Conservation (phyloP, 768 basidiomycete species). For the Mycena filopes region DNA sequence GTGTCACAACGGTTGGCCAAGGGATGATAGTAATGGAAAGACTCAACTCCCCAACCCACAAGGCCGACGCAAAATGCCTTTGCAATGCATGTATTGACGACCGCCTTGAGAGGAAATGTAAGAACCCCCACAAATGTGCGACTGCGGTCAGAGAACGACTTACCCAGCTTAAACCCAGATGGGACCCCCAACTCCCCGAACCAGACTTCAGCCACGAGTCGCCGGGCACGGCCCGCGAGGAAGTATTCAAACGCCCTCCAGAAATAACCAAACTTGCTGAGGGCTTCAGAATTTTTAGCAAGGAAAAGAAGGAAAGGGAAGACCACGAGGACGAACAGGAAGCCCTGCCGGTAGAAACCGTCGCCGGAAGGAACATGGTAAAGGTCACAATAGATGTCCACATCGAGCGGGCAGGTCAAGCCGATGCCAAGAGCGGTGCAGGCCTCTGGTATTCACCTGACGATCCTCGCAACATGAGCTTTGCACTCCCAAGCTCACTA, state of each 20-base stretch:
- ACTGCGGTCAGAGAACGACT: neutral
- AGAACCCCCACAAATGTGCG: constrained; percentile 14
- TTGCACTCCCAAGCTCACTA: neutral
- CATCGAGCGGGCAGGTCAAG: neutral
- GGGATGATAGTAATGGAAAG: neutral
- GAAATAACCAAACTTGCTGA: neutral
- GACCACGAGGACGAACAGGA: neutral
- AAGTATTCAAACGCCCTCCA: neutral
- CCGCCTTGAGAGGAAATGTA: neutral
- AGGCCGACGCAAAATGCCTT: neutral
- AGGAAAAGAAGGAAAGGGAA: neutral
- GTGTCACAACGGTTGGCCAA: neutral
- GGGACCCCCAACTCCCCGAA: neutral
- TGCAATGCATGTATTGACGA: neutral
- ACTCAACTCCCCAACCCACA: neutral
- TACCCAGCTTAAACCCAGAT: constrained; percentile 3
- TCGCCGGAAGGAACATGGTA: neutral
- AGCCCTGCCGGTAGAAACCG: neutral
- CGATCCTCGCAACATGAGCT: neutral
- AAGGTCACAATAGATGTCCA: neutral
- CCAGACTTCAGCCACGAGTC: neutral
- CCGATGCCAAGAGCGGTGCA: neutral
- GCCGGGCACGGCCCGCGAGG: neutral
- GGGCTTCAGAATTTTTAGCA: constrained; percentile 12
- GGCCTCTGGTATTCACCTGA: neutral